Evolutionary conservation across 208 protist genomes (phyloP), one percentile per base, ranked within the genome.

Genomic region (Leishmania lainsoni): DNA sequence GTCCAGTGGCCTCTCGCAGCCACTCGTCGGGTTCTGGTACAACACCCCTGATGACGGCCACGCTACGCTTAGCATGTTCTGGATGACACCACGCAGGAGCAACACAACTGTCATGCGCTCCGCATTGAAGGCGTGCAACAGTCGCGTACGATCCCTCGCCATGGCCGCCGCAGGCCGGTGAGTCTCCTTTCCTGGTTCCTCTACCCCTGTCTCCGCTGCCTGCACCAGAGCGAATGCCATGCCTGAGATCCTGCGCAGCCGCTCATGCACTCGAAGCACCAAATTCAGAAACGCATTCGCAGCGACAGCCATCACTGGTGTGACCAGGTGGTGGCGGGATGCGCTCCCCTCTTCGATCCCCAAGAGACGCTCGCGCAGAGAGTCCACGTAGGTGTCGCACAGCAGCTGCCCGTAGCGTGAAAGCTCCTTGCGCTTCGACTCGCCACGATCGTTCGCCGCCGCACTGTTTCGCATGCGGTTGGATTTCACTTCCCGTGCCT

Each of bases 41-140:
- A 97, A 68, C 49, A 95, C 88, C 20, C 94, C 92, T 1, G 91
- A 95, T n/a, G 83, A 92, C 1, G 94, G 94, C 92, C 92, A 97
- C 56, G 90, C 91, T n/a, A 94, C 80, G 78, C 86, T 87, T 29
- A 95, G 85, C 85, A 95, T 84, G 81, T 88, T 94, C 22, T 87
- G 87, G 16, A 93, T 84, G 16, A 85, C 76, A 51, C 82, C 83
- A 17, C 82, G 83, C 56, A 92, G 66, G n/a, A 97, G 86, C 70
- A 94, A 63, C 56, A 83, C 86, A 5, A 96, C 78, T 20, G 86
- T 81, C 52, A 80, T 83, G 48, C 90, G 86, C 83, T 94, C 91
- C 8, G 79, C 86, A 76, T 95, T 95, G 69, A 96, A 79, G 29
- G 81, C 76, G 5, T 81, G 69, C 20, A 94, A 74, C 71, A 89